These are phyloP conservation scores for Mycena chlorophos DNA, from an alignment of 768 basidiomycete species.

Conservation along the genomic window DNA sequence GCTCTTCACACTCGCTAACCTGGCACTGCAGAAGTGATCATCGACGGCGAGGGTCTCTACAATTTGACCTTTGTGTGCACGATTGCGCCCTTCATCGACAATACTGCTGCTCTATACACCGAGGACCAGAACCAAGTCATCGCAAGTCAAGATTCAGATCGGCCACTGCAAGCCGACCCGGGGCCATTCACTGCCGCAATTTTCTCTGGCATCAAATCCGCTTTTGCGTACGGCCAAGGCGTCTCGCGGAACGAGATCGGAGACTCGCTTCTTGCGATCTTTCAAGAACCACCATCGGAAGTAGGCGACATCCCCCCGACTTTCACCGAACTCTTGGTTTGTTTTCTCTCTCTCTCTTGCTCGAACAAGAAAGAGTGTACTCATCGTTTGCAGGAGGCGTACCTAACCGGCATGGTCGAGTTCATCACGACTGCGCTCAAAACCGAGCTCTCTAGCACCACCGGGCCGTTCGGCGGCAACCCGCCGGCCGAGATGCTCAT, in stretches of 20 bases:
- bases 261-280: neutral
- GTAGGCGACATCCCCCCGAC: neutral
- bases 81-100: neutral
- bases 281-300: neutral
- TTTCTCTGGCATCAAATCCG: neutral
- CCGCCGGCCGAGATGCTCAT: neutral
- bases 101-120: neutral
- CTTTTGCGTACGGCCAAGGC: neutral
- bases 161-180: no score
- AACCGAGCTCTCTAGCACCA: neutral
- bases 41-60: neutral
- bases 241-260: neutral
- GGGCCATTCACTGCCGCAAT: neutral
- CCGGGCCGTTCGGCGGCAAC: neutral
- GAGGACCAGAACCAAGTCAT: neutral
- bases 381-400: neutral
- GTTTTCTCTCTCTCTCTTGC: neutral
- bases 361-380: no score
- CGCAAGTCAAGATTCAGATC: neutral
- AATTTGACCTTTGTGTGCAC: neutral
- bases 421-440: neutral
- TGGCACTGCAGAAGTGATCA: neutral
- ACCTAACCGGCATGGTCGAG: neutral
- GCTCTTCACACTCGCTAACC: neutral
- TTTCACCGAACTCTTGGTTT: neutral